Evolutionary conservation across 2,329 filamentous ascomycete genomes (phyloP), one percentile per base, ranked within the genome.

Genomic region (Hypoxylon sp.): DNA sequence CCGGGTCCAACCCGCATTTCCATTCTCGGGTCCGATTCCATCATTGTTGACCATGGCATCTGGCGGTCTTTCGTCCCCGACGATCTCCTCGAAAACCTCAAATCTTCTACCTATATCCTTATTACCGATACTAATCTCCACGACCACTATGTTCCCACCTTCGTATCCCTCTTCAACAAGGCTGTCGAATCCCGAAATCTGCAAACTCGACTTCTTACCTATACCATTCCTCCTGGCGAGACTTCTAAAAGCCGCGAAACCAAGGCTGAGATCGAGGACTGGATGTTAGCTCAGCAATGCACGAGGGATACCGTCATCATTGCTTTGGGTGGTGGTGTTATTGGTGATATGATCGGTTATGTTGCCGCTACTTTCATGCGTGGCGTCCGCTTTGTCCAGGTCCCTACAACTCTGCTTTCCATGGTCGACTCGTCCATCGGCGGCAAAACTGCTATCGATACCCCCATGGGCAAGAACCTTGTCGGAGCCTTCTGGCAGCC

Each of bases 391-490:
- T 97, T 97, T 79, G 94, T 98, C 46, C 96, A 99, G 82, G 95
- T 99, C 51, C 96, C 96, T 1, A 99, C 96, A 8, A 97, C 95
- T 0, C 85, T 99, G 64, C 86, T 99, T 59, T 90, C 96, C 71
- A 99, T 99, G 96, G 96, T 99, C 46, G 96, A 99, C 82, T 98
- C 95, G 50, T 97, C 94, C 40, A 98, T 99, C 78, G 96, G 96
- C 69, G 96, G 96, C 71, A 99, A 99, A 86, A 99, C 96, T 8
- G 96, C 96, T 63, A 98, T 99, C 80, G 96, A 99, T 79, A 97
- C 94, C 0, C 95, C 95, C 6, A 89, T 95, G 79, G 96, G 96
- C 68, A 99, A 99, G 86, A 99, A 99, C 79, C 83, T 99, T 69
- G 90, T 99, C 63, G 96, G 96, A 3, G 90, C 95, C 35, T 98